Evolutionary conservation across 2,329 filamentous ascomycete genomes (phyloP), one percentile per base, ranked within the genome.

Genomic region (Fusarium beomiforme): DNA sequence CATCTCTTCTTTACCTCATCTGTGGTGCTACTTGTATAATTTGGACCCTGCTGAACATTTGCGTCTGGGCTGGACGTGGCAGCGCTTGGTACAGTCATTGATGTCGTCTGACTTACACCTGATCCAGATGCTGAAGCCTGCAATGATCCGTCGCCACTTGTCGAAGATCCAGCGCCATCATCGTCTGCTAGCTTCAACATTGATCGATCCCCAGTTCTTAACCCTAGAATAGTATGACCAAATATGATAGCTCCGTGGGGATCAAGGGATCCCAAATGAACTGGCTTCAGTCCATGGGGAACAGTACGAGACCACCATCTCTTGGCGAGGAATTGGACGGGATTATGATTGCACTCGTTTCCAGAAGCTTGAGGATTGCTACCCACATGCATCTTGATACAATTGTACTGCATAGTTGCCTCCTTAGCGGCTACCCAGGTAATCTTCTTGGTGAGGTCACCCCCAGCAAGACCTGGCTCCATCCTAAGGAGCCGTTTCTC

Each of bases 311-410:
- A 31, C 68, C 68, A 67, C 36, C 57, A 70, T 33, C 10, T 70
- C 1, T 50, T 70, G 6, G 49, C 16, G 13, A 70, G 47, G 6
- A 70, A 59, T 2, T 70, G 68, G 3, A 70, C 62, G 4, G 68
- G 68, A 16, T 23, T 55, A 5, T 55, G 39, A 3, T 59, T 59
- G 21, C 17, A 47, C 24, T 29, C 16, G 10, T 1, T 2, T 3
- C 6, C 7, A 16, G 13, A 2, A 42, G 6, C 3, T 16, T 43
- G 31, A n/a, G n/a, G n/a, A 7, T 4, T 31, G 13, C 4, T 13
- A n/a, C 11, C 19, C 1, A 2, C 12, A 4, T 29, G 19, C 19
- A 10, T 21, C 8, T 36, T 10, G 16, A 43, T 3, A 5, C 68
- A 70, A 6, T 31, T 54, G 4, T 66, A 70, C 1, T 26, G 8